Conservation (phyloP, 78 protist genomes). For the Emiliania huxleyi region DNA sequence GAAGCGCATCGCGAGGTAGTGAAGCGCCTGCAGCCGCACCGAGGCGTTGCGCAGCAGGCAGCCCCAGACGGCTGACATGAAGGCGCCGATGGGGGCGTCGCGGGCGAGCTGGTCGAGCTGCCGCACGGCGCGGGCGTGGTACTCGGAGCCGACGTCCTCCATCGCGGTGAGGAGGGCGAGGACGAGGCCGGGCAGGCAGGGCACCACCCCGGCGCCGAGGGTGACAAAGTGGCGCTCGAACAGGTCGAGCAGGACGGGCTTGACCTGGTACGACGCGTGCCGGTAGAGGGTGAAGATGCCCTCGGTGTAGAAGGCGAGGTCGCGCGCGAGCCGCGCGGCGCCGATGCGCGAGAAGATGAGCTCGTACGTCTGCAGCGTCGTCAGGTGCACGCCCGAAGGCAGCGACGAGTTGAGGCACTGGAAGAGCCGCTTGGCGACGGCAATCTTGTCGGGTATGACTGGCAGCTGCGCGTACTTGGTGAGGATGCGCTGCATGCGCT, state of each 20-base stretch:
- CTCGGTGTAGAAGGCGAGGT: slow-evolving; percentile 43
- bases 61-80: slow-evolving; percentile 26
- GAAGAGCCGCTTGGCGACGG: slow-evolving; percentile 43
- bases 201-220: slow-evolving; percentile 20
- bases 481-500: not conserved
- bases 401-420: slow-evolving; percentile 59
- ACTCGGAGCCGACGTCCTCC: not conserved
- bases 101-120: not conserved
- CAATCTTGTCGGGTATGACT: slow-evolving; percentile 33
- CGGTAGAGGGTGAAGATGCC: slow-evolving; percentile 48
- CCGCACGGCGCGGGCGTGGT: not conserved
- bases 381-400: slow-evolving; percentile 58
- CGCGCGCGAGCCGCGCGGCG: slow-evolving; percentile 9
- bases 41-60: not conserved
- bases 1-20: slow-evolving; percentile 9
- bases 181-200: slow-evolving; percentile 52
- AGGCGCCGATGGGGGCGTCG: not conserved
- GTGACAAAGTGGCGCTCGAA: slow-evolving; percentile 50
- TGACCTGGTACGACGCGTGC: slow-evolving; percentile 48
- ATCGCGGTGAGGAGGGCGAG: slow-evolving; percentile 30
- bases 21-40: not conserved
- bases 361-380: slow-evolving; percentile 53
- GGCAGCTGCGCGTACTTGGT: not conserved
- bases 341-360: slow-evolving; percentile 29
- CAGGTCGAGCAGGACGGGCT: slow-evolving; percentile 40